Evolutionary conservation across 306 rosid genomes (phyloP).

Genomic region (Malus orientalis): DNA sequence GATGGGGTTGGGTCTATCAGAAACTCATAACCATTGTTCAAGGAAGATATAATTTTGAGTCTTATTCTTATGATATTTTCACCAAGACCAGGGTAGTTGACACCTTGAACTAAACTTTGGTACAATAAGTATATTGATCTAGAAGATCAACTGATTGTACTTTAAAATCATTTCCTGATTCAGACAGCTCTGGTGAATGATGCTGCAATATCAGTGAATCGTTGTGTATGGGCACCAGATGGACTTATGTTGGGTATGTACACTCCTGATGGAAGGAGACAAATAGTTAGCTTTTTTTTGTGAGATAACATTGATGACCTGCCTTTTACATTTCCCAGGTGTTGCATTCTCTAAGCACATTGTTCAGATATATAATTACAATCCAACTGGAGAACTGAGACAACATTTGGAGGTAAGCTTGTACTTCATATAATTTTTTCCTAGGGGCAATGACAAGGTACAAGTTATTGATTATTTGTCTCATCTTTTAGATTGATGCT

Average conservation of each 20-base stretch:
- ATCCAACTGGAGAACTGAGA: slow-evolving; percentile 36
- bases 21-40: background rate
- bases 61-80: background rate
- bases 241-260: slow-evolving; percentile 39
- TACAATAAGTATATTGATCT: background rate
- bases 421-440: background rate
- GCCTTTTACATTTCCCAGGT: slow-evolving; percentile 13
- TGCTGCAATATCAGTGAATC: slow-evolving; percentile 33
- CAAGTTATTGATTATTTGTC: slow-evolving; percentile 7
- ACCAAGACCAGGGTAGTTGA: background rate
- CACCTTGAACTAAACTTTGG: background rate
- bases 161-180: background rate
- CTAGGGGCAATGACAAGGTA: background rate
- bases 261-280: background rate
- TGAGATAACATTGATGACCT: background rate
- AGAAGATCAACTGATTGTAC: slow-evolving; percentile 3
- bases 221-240: slow-evolving; percentile 42
- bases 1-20: background rate
- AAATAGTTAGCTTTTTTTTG: background rate
- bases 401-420: slow-evolving; percentile 34
- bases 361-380: slow-evolving; percentile 29
- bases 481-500: slow-evolving; percentile 32
- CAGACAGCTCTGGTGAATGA: slow-evolving; percentile 37
- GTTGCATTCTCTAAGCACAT: slow-evolving; percentile 41
- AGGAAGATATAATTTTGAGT: background rate